A percentile compares a stretch with the other conserved stretches of the same genome.
phyloP scores from a whole-genome alignment of 2,329 filamentous ascomycete species.

The Cordyceps javanica region DNA sequence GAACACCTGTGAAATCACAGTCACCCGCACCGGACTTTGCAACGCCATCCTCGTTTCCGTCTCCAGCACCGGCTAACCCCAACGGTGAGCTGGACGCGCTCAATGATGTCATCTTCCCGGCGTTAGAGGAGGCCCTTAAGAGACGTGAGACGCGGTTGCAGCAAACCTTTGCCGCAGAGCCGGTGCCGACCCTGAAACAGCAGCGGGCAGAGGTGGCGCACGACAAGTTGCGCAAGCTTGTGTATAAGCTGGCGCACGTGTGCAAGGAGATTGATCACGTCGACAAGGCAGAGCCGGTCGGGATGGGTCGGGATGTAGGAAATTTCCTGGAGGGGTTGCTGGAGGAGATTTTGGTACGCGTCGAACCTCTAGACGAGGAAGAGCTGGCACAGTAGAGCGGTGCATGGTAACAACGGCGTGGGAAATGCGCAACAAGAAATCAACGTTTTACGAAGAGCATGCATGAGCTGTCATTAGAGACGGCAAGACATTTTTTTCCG shows the following conservation, averaged over 20 bases:
- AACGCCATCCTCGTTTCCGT: constrained; percentile 47
- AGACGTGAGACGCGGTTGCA: constrained; percentile 62
- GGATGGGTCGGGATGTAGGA: constrained; percentile 86
- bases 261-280: constrained; percentile 88
- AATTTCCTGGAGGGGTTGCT: constrained; percentile 87
- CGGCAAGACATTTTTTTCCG: background rate
- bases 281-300: constrained; percentile 80
- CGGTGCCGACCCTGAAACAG: constrained; percentile 50
- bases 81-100: constrained; percentile 76
- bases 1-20: constrained; percentile 24
- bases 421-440: background rate
- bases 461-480: background rate
- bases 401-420: background rate
- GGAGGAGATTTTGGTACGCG: constrained; percentile 86
- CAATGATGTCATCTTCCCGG: constrained; percentile 86
- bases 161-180: constrained; percentile 19
- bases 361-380: constrained; percentile 81
- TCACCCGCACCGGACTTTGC: constrained; percentile 26
- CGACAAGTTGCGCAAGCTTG: constrained; percentile 73
- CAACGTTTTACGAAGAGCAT: background rate
- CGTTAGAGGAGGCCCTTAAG: constrained; percentile 83
- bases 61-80: constrained; percentile 49
- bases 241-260: constrained; percentile 73
- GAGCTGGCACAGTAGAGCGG: constrained; percentile 27
- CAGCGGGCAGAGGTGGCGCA: constrained; percentile 68